Conservation (phyloP, 2,329 filamentous ascomycete genomes). For the Arthroderma sp. region DNA sequence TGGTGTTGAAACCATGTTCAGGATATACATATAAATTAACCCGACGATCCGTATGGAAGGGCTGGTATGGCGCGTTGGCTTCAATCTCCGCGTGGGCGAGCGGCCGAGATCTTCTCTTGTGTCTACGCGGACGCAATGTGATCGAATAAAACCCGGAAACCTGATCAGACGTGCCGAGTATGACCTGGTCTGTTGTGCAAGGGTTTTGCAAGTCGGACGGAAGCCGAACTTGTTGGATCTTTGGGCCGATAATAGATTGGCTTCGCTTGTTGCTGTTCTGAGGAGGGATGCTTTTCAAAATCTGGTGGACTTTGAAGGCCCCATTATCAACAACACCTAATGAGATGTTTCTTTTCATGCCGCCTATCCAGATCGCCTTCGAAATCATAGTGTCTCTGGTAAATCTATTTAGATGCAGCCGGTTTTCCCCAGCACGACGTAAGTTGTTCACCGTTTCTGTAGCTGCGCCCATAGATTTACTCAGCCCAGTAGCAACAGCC, state of each 20-base stretch:
- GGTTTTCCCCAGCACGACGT: conserved; percentile 36
- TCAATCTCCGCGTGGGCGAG: conserved; percentile 79
- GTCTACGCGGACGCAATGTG: conserved; percentile 28
- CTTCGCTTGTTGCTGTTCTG: conserved; percentile 42
- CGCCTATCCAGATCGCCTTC: conserved; percentile 34
- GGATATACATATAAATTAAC: conserved; percentile 61
- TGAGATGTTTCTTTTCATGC: conserved; percentile 26
- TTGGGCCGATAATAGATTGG: conserved; percentile 40
- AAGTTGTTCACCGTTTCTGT: conserved; percentile 35
- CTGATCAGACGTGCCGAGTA: conserved; percentile 39
- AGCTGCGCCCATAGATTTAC: conserved; percentile 37
- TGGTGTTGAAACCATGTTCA: conserved; percentile 25
- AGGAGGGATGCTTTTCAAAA: conserved; percentile 33
- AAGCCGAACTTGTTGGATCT: conserved; percentile 55
- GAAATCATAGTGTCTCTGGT: conserved; percentile 26
- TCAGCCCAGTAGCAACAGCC: conserved; percentile 36
- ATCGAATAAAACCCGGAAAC: conserved; percentile 30
- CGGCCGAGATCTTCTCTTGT: conserved; percentile 37
- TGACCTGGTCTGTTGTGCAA: conserved; percentile 41
- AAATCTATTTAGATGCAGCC: conserved; percentile 32
- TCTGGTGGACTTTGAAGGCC: conserved; percentile 32
- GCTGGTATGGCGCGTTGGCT: conserved; percentile 87
- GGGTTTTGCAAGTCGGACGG: conserved; percentile 48
- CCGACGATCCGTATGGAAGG: conserved; percentile 82
- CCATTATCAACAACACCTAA: conserved; percentile 34